These are phyloP conservation scores for Cystobasidium ongulense DNA, from an alignment of 768 basidiomycete species.

Conservation along the genomic window DNA sequence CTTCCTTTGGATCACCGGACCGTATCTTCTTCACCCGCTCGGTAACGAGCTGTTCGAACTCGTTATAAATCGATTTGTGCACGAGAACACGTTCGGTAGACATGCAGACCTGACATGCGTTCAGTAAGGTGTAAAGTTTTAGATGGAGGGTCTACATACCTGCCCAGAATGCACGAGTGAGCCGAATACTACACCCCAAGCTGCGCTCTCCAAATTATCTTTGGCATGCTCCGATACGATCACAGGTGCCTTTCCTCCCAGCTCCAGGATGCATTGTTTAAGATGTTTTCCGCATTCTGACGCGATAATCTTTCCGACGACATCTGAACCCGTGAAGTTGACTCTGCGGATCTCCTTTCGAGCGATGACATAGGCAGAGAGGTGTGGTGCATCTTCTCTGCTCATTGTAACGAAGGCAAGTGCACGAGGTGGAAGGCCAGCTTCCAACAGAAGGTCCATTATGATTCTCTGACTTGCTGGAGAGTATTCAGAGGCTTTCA, in stretches of 20 bases:
- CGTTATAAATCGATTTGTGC: conserved; percentile 48
- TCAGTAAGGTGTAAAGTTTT: neutral
- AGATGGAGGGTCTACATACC: conserved; percentile 12
- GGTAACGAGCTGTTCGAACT: conserved; percentile 47
- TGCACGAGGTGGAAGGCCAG: conserved; percentile 58
- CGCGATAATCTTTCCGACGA: conserved; percentile 42
- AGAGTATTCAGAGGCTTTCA: conserved; percentile 45
- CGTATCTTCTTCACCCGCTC: conserved; percentile 45
- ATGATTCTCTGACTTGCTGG: conserved; percentile 45
- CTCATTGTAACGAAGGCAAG: conserved; percentile 55
- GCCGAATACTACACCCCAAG: conserved; percentile 51
- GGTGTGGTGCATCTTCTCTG: conserved; percentile 48
- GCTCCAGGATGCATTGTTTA: conserved; percentile 45
- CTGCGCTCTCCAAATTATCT: conserved; percentile 54
- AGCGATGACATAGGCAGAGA: conserved; percentile 54
- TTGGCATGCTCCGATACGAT: conserved; percentile 47
- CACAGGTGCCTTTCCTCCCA: conserved; percentile 45
- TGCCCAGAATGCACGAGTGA: conserved; percentile 51
- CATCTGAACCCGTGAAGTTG: conserved; percentile 48
- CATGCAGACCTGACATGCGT: conserved; percentile 53
- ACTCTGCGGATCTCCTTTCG: conserved; percentile 54
- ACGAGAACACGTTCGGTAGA: conserved; percentile 57
- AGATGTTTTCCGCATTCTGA: conserved; percentile 43
- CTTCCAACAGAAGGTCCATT: conserved; percentile 50
- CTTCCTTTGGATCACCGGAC: conserved; percentile 46